phyloP scores from a whole-genome alignment of 495 filamentous ascomycete genomes.

The Bacidia rubella region DNA sequence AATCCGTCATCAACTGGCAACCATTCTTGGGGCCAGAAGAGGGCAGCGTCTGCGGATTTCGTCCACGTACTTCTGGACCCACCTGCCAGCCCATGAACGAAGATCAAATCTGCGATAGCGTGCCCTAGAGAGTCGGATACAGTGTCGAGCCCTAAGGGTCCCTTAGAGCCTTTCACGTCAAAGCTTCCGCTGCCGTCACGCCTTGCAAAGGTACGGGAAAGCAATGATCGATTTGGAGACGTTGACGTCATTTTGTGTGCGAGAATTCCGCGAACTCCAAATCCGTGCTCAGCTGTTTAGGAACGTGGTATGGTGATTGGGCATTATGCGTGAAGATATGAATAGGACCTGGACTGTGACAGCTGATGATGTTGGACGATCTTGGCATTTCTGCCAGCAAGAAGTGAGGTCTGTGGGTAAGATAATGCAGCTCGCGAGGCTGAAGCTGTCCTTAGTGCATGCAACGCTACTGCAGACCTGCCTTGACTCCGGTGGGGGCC shows the following conservation, averaged over 20 bases:
- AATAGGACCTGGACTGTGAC: too few species aligned
- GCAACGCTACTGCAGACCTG: neutral
- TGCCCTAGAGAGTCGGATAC: slow-evolving; percentile 4
- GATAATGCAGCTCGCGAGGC: too few species aligned
- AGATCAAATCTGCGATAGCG: slow-evolving; percentile 21
- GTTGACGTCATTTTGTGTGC: neutral
- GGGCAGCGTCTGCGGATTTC: slow-evolving; percentile 14
- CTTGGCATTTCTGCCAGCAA: too few species aligned
- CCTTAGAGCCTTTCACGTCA: slow-evolving; percentile 3
- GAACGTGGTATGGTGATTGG: neutral
- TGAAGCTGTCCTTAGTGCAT: too few species aligned
- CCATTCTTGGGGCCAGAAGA: slow-evolving; percentile 30
- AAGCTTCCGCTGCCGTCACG: neutral
- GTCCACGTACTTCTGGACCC: slow-evolving; percentile 24
- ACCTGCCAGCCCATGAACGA: slow-evolving; percentile 28
- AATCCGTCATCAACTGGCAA: slow-evolving; percentile 23
- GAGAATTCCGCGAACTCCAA: neutral
- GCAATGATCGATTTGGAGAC: slow-evolving; percentile 3
- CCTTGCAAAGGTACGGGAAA: slow-evolving; percentile 1
- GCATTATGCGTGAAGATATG: too few species aligned
- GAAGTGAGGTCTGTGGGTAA: too few species aligned
- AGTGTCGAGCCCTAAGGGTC: slow-evolving; percentile 9
- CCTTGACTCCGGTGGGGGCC: neutral
- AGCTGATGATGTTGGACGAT: too few species aligned
- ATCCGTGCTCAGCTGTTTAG: neutral